Evolutionary conservation across 257 asterid genomes (phyloP).

Genomic region (Scutellaria galericulata): DNA sequence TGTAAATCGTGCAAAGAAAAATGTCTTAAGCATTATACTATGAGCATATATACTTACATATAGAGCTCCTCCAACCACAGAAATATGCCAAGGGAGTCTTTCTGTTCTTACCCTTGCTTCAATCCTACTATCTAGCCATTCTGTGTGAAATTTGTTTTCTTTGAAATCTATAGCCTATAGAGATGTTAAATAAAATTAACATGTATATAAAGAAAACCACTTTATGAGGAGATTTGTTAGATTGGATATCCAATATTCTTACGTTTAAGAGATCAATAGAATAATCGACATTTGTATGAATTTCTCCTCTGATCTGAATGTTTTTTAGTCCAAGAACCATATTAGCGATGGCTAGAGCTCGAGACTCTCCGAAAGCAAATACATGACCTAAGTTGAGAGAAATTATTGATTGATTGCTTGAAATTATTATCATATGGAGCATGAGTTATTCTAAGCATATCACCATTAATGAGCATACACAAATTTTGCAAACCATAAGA

Average conservation of each 20-base stretch:
- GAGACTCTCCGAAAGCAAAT: slow-evolving; percentile 98
- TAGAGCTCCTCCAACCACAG: slow-evolving; percentile 99
- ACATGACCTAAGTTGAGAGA: slow-evolving; percentile 74
- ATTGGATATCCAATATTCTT: slow-evolving; percentile 43
- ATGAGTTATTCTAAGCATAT: too few relatives aligned
- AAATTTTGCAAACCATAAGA: too few relatives aligned
- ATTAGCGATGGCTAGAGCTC: slow-evolving; percentile 95
- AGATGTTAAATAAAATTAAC: slow-evolving; percentile 25
- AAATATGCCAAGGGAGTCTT: slow-evolving; percentile 99
- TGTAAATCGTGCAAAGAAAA: neutral
- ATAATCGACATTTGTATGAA: slow-evolving; percentile 96
- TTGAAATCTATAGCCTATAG: slow-evolving; percentile 88
- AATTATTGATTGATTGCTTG: neutral
- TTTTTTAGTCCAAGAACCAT: slow-evolving; percentile 99
- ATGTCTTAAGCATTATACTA: neutral
- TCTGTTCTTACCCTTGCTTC: slow-evolving; percentile 99
- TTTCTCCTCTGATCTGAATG: slow-evolving; percentile 98
- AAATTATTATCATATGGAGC: too few relatives aligned
- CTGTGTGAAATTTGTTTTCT: slow-evolving; percentile 96
- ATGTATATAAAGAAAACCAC: slow-evolving; percentile 6
- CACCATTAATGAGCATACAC: too few relatives aligned
- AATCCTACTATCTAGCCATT: slow-evolving; percentile 99
- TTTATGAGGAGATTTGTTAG: neutral
- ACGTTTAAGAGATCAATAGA: slow-evolving; percentile 97
- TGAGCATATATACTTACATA: slow-evolving; percentile 60